Percentiles rank a stretch among this genome's conserved stretches.
Conservation (phyloP, 441 rosid genomes). For the Dalechampia spathulata region DNA sequence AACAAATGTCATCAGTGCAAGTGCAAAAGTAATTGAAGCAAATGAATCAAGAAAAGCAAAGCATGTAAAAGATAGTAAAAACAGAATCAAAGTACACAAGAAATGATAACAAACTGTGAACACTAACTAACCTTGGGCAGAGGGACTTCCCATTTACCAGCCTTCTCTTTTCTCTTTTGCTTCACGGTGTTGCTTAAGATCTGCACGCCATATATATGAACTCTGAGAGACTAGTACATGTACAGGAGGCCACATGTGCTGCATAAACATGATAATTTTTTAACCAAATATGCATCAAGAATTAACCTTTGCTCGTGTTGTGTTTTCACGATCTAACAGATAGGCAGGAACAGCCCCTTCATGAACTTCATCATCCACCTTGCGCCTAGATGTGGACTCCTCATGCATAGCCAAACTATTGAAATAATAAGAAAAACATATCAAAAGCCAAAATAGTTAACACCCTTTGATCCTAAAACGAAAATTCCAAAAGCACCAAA, state of each 20-base stretch:
- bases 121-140: constrained; percentile 56
- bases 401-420: constrained; percentile 81
- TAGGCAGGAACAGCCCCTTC: constrained; percentile 96
- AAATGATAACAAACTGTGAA: background rate
- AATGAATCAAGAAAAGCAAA: too few species aligned
- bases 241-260: too few species aligned
- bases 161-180: constrained; percentile 96
- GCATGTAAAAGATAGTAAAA: too few species aligned
- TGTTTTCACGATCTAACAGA: constrained; percentile 82
- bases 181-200: constrained; percentile 77
- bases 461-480: background rate
- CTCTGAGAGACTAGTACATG: background rate
- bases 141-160: constrained; percentile 98
- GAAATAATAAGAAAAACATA: background rate
- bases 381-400: constrained; percentile 74
- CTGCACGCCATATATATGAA: constrained; percentile 10
- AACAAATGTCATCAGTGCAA: too few species aligned
- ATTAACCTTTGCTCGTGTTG: constrained; percentile 73
- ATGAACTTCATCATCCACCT: constrained; percentile 70
- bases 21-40: too few species aligned
- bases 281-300: background rate
- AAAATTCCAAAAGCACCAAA: too few species aligned
- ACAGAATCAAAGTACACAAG: background rate
- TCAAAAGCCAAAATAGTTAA: background rate
- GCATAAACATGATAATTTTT: background rate